phyloP scores from a whole-genome alignment of 495 filamentous ascomycete species.

The Xylaria telfairii region DNA sequence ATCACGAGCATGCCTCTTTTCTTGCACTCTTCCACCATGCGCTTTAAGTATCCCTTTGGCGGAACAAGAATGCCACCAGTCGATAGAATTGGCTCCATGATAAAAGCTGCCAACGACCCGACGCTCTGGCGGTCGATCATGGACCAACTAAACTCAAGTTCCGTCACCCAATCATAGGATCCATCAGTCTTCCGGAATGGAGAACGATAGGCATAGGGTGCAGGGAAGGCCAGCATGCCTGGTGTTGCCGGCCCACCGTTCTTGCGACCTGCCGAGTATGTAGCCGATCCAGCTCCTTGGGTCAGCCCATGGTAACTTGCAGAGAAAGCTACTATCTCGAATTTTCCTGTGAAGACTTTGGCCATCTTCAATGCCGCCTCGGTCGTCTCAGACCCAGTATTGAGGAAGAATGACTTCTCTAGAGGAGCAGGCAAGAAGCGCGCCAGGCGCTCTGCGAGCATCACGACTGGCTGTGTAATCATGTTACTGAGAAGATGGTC shows the following conservation, averaged over 20 bases:
- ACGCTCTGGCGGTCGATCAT: slow-evolving; percentile 59
- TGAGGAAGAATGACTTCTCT: slow-evolving; percentile 61
- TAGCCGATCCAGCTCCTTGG: slow-evolving; percentile 4
- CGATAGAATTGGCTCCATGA: slow-evolving; percentile 61
- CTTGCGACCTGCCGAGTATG: slow-evolving; percentile 54
- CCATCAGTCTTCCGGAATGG: slow-evolving; percentile 56
- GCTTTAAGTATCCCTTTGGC: slow-evolving; percentile 53
- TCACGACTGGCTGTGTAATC: slow-evolving; percentile 58
- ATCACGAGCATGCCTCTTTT: slow-evolving; percentile 60
- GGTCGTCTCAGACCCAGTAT: slow-evolving; percentile 60
- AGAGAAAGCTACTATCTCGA: slow-evolving; percentile 55
- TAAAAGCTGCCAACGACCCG: slow-evolving; percentile 61
- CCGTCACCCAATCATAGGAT: slow-evolving; percentile 62
- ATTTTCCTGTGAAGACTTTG: slow-evolving; percentile 62
- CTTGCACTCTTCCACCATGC: slow-evolving; percentile 54
- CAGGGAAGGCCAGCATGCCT: slow-evolving; percentile 35
- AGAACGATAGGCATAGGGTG: slow-evolving; percentile 61
- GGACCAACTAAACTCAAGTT: slow-evolving; percentile 60
- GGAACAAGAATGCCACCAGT: slow-evolving; percentile 58
- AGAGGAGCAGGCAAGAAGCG: slow-evolving; percentile 52
- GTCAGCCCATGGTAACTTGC: slow-evolving; percentile 11
- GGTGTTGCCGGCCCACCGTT: slow-evolving; percentile 50
- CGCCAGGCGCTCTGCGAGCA: slow-evolving; percentile 52
- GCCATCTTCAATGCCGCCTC: slow-evolving; percentile 64
- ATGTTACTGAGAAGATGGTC: slow-evolving; percentile 64